Evolutionary conservation across 306 rosid species (phyloP).

Genomic region (Quercus agrifolia): DNA sequence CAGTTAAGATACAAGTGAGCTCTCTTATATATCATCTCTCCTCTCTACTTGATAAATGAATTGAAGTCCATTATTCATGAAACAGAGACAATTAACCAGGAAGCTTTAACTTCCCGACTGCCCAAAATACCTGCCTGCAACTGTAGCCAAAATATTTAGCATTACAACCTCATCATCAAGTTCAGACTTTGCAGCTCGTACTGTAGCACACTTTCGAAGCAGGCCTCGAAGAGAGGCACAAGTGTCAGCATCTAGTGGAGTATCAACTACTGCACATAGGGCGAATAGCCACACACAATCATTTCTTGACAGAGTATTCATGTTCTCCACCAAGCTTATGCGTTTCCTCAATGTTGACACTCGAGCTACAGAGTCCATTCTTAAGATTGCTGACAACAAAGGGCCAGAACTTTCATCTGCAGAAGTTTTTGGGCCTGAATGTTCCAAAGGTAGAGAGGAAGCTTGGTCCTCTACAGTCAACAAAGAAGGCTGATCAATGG

Average conservation of each 20-base stretch:
- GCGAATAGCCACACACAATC: conserved; percentile 84
- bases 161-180: conserved; percentile 66
- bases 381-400: conserved; percentile 42
- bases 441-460: not conserved
- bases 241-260: conserved; percentile 71
- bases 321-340: conserved; percentile 38
- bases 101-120: conserved; percentile 46
- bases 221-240: conserved; percentile 68
- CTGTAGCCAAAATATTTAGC: conserved; percentile 70
- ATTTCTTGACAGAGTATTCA: conserved; percentile 34
- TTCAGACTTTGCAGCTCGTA: conserved; percentile 59
- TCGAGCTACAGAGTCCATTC: conserved; percentile 56
- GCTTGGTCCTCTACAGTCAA: conserved; percentile 19
- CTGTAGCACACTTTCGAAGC: conserved; percentile 73
- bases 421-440: conserved; percentile 16
- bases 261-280: conserved; percentile 67
- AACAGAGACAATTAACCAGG: not conserved
- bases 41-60: not conserved
- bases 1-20: not conserved
- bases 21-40: not conserved
- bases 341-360: conserved; percentile 58
- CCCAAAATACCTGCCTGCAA: conserved; percentile 78
- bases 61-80: not conserved
- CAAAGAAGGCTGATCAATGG: conserved; percentile 11
- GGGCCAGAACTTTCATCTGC: conserved; percentile 47